Percentiles rank a stretch among this genome's conserved stretches.
phyloP scores from a whole-genome alignment of 148 eudicot genomes.

The Dianthus caryophyllus region DNA sequence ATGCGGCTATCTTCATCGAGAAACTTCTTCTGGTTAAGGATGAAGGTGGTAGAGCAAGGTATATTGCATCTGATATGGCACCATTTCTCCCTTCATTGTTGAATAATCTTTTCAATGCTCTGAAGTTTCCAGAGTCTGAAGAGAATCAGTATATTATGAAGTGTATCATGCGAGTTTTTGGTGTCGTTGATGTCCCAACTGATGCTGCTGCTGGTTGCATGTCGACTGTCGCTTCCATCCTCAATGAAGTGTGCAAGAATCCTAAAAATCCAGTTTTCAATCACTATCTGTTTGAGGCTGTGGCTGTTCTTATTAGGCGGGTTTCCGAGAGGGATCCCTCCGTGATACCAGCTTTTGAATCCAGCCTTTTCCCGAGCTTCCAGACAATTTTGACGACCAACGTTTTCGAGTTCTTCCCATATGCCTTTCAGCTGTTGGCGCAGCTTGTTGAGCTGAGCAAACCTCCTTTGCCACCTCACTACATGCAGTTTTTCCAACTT shows the following conservation, averaged over 20 bases:
- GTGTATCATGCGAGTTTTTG: conserved; percentile 97
- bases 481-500: conserved; percentile 76
- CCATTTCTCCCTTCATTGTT: conserved; percentile 56
- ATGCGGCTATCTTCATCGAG: conserved; percentile 86
- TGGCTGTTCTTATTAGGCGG: conserved; percentile 75
- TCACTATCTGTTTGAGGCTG: conserved; percentile 87
- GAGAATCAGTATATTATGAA: conserved; percentile 95
- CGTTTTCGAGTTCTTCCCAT: conserved; percentile 84
- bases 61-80: conserved; percentile 57
- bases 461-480: conserved; percentile 60
- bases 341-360: conserved; percentile 67
- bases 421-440: conserved; percentile 89
- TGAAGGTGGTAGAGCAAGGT: conserved; percentile 65
- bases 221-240: conserved; percentile 58
- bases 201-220: conserved; percentile 78
- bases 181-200: conserved; percentile 68
- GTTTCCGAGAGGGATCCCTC: conserved; percentile 72
- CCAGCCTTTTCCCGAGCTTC: conserved; percentile 67
- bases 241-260: conserved; percentile 74
- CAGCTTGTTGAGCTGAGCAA: conserved; percentile 90
- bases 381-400: conserved; percentile 57
- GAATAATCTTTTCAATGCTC: conserved; percentile 72
- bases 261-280: conserved; percentile 85
- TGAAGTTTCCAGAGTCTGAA: conserved; percentile 85
- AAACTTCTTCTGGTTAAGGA: conserved; percentile 87